Base-by-base conservation (phyloP, 768 basidiomycete genomes). In the Hirschioporus abietinus region DNA sequence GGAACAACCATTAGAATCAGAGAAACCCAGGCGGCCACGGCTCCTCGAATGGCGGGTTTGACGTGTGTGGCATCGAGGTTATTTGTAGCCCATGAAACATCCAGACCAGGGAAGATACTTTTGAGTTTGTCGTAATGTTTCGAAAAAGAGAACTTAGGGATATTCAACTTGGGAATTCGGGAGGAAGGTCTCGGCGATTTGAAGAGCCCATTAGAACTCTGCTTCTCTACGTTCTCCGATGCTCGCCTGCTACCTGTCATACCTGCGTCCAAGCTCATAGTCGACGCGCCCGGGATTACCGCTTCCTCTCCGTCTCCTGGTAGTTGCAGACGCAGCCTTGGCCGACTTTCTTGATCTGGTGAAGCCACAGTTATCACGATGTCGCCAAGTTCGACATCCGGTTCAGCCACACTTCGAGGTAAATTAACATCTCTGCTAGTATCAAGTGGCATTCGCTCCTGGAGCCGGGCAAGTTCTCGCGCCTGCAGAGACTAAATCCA, bases 31-130 rank as follows among this genome's bases (percentile, higher is more conserved):
- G 83, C 89, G 0, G 84, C 78, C 57, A 88, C 63, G 15, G 88
- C 83, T 68, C 85, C 84, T 65, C 91, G 84, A 52, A 92, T 76
- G 10, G 82, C 84, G 2, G 88, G 86, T 74, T 88, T 89, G 70
- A 87, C 67, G 70, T 84, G 87, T 20, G 83, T 75, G 83, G 84
- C 87, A 0, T 76, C 84, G 74, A 78, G 83, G 66, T 88, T 90
- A 18, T 75, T 77, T 1, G 81, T 78, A 24, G 90, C 82, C 90
- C 90, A 92, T 35, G 75, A 73, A 36, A 86, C 68, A 64, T 70
- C 24, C 26, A n/a, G 27, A 24, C 7, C n/a, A 63, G 30, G 62
- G 66, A 66, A 62, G 63, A 52, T 20, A 52, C 20, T 52, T 20
- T 52, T 52, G 42, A 52, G 42, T 52, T 52, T 52, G 12, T 52